Conservation (phyloP, 208 protist species). For the Dictyostelium gargantuum region DNA sequence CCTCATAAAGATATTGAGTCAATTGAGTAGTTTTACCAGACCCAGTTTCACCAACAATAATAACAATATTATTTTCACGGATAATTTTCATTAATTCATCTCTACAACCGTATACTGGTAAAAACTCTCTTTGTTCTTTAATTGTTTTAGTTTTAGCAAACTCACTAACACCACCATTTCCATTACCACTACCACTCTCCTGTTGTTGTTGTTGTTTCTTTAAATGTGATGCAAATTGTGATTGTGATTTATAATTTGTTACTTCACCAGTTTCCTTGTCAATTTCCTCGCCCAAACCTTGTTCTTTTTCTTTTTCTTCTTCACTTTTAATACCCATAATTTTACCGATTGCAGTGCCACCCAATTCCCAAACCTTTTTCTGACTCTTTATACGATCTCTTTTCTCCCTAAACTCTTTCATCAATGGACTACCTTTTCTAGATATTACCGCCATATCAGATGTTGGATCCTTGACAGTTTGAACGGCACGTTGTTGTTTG, state of each 20-base stretch:
- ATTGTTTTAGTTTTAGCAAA: conserved; percentile 81
- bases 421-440: conserved; percentile 85
- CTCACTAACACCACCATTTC: conserved; percentile 55
- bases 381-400: conserved; percentile 72
- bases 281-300: background rate
- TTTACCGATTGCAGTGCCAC: conserved; percentile 80
- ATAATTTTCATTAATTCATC: conserved; percentile 83
- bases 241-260: conserved; percentile 68
- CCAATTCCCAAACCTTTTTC: conserved; percentile 67
- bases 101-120: conserved; percentile 86
- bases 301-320: conserved; percentile 37
- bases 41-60: conserved; percentile 92
- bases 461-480: conserved; percentile 89
- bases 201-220: conserved; percentile 9
- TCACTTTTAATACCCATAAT: conserved; percentile 79
- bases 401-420: conserved; percentile 85
- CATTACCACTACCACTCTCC: too few relatives aligned
- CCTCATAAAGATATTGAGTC: conserved; percentile 93
- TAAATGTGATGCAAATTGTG: conserved; percentile 79
- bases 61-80: conserved; percentile 75
- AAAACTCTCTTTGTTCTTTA: conserved; percentile 85
- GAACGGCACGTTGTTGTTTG: conserved; percentile 80
- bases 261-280: background rate
- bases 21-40: conserved; percentile 95
- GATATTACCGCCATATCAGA: conserved; percentile 88